Evolutionary conservation across 2,329 filamentous ascomycete genomes (phyloP).

Genomic region (Fusarium aywerte): DNA sequence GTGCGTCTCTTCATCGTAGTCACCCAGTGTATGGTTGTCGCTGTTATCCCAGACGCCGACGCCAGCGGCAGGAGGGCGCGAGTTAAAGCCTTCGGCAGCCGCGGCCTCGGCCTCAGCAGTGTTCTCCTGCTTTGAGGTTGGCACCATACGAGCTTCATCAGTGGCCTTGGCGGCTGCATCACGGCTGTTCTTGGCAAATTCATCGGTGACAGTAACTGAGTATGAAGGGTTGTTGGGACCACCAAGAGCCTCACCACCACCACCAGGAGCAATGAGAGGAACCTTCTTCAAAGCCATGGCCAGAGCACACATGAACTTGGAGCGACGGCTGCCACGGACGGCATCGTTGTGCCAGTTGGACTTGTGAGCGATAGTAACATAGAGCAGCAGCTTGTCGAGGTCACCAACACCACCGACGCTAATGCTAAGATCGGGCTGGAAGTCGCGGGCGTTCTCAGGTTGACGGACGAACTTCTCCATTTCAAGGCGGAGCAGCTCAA

Average conservation of each 20-base stretch:
- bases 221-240: slow-evolving; percentile 81
- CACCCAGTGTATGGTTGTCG: slow-evolving; percentile 42
- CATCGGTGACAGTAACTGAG: slow-evolving; percentile 78
- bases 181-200: slow-evolving; percentile 72
- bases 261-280: slow-evolving; percentile 85
- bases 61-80: slow-evolving; percentile 47
- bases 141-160: slow-evolving; percentile 73
- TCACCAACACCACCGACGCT: slow-evolving; percentile 82
- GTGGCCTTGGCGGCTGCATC: slow-evolving; percentile 68
- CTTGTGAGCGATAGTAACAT: slow-evolving; percentile 89
- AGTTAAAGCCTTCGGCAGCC: slow-evolving; percentile 60
- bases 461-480: slow-evolving; percentile 86
- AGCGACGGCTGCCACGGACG: slow-evolving; percentile 81
- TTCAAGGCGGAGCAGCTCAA: slow-evolving; percentile 84
- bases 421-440: slow-evolving; percentile 84
- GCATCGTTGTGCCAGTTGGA: slow-evolving; percentile 91
- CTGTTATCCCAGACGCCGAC: slow-evolving; percentile 42
- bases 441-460: slow-evolving; percentile 90
- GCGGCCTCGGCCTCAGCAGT: slow-evolving; percentile 54
- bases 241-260: slow-evolving; percentile 70
- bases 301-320: slow-evolving; percentile 97
- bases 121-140: slow-evolving; percentile 51
- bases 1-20: slow-evolving; percentile 48
- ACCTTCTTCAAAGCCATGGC: slow-evolving; percentile 86
- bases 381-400: slow-evolving; percentile 87